These are phyloP conservation scores for Fallopia convolvulus DNA, from an alignment of 148 eudicot genomes.

Conservation along the genomic window DNA sequence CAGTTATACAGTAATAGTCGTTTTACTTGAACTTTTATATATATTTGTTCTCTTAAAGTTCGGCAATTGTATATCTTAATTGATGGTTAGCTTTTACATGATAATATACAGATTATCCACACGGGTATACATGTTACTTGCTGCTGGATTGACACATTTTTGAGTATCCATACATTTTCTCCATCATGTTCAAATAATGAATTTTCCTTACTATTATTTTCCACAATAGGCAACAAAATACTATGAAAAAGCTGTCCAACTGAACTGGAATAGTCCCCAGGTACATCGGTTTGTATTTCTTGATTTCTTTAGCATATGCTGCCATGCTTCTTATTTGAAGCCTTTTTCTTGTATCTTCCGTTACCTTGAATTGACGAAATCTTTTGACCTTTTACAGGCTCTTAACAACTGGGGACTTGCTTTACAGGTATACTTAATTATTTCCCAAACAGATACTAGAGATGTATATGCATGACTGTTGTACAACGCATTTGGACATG, in stretches of 20 bases:
- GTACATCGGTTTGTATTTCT: constrained; percentile 20
- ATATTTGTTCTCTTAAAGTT: not conserved
- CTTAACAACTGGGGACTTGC: constrained; percentile 99
- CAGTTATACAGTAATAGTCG: too few species aligned
- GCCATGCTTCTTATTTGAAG: not conserved
- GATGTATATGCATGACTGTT: not conserved
- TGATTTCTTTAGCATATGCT: not conserved
- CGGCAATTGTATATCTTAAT: not conserved
- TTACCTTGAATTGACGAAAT: not conserved
- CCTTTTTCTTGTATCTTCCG: not conserved
- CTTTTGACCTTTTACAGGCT: constrained; percentile 49
- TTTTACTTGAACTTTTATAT: not conserved
- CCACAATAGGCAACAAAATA: constrained; percentile 61
- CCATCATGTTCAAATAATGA: not conserved
- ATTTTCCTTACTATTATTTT: not conserved
- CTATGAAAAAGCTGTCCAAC: constrained; percentile 82
- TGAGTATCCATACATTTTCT: not conserved
- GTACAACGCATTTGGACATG: not conserved
- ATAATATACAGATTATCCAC: too few species aligned
- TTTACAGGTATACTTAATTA: constrained; percentile 53
- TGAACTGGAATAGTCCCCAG: constrained; percentile 99
- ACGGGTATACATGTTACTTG: constrained; percentile 7
- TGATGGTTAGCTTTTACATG: not conserved
- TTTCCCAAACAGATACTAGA: not conserved
- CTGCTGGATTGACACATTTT: not conserved